A percentile compares a stretch with the other conserved stretches of the same genome.
Evolutionary conservation across 306 rosid species (phyloP).

Genomic region (Rubus parviflorus): DNA sequence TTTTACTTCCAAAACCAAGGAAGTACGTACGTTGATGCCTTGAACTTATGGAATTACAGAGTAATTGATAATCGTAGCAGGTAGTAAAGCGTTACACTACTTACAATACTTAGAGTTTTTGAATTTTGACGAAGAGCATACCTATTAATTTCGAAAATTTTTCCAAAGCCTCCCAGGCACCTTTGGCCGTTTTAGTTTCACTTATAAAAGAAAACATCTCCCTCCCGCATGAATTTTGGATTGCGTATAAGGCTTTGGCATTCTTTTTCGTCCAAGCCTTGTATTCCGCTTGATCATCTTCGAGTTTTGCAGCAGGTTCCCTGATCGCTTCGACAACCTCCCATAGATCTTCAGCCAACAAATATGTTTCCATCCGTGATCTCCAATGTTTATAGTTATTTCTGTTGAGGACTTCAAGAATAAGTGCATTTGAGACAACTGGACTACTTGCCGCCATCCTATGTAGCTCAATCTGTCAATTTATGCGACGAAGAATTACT

Average conservation of each 20-base stretch:
- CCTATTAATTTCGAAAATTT: background rate
- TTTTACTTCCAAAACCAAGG: rapidly evolving
- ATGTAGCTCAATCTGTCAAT: too few species aligned
- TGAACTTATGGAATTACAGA: too few species aligned
- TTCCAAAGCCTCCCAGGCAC: slow-evolving; percentile 9
- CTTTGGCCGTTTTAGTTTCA: background rate
- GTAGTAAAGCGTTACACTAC: too few species aligned
- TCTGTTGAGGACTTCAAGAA: slow-evolving; percentile 1
- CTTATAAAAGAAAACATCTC: background rate
- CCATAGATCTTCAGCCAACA: slow-evolving; percentile 15
- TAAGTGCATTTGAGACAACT: background rate
- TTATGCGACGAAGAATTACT: too few species aligned
- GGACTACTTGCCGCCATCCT: background rate
- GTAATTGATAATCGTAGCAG: too few species aligned
- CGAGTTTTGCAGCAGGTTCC: background rate
- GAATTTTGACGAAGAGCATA: too few species aligned
- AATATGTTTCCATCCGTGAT: background rate
- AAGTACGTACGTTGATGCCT: too few species aligned
- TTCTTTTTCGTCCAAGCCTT: slow-evolving; percentile 4
- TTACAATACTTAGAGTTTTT: too few species aligned
- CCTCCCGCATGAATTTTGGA: slow-evolving; percentile 1
- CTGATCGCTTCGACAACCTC: background rate
- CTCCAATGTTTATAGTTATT: slow-evolving; percentile 15
- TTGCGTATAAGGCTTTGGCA: slow-evolving; percentile 9
- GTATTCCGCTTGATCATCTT: background rate